Evolutionary conservation across 2,329 filamentous ascomycete species (phyloP).

Genomic region (Pseudopyricularia javanii): DNA sequence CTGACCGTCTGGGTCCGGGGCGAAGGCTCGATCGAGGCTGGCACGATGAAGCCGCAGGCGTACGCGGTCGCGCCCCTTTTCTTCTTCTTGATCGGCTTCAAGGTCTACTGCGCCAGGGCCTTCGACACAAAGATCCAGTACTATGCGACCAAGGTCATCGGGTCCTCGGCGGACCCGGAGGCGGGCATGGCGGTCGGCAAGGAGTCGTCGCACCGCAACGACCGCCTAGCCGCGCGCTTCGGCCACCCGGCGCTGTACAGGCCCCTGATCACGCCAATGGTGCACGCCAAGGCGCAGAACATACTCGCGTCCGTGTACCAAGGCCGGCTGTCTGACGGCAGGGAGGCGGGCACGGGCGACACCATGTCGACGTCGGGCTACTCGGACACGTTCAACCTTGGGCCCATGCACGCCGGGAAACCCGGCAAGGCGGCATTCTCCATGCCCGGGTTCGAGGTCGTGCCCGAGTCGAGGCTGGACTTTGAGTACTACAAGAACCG

Average conservation of each 20-base stretch:
- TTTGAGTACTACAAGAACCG: slow-evolving; percentile 88
- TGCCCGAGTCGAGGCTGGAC: slow-evolving; percentile 75
- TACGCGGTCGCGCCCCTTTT: slow-evolving; percentile 62
- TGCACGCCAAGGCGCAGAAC: slow-evolving; percentile 80
- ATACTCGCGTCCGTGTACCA: slow-evolving; percentile 76
- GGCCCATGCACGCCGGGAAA: slow-evolving; percentile 64
- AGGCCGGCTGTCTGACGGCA: slow-evolving; percentile 60
- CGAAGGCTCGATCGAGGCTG: slow-evolving; percentile 22
- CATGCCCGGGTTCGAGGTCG: slow-evolving; percentile 74
- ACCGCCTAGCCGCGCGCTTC: slow-evolving; percentile 65
- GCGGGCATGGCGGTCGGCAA: slow-evolving; percentile 26
- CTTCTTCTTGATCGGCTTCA: slow-evolving; percentile 71
- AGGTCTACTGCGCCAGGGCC: slow-evolving; percentile 62
- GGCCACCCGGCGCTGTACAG: slow-evolving; percentile 86
- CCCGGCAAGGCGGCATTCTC: slow-evolving; percentile 17
- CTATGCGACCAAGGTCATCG: slow-evolving; percentile 55
- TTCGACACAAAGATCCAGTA: slow-evolving; percentile 77
- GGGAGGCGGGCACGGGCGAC: slow-evolving; percentile 44
- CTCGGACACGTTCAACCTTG: slow-evolving; percentile 70
- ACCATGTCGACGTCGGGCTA: slow-evolving; percentile 55
- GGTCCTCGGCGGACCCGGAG: slow-evolving; percentile 32
- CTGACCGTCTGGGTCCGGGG: slow-evolving; percentile 63
- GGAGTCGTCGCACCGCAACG: slow-evolving; percentile 42
- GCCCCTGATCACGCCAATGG: slow-evolving; percentile 87
- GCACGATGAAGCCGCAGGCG: slow-evolving; percentile 41